Base-by-base conservation (phyloP, 1,284 basidiomycete species). In the Pterula multifida region DNA sequence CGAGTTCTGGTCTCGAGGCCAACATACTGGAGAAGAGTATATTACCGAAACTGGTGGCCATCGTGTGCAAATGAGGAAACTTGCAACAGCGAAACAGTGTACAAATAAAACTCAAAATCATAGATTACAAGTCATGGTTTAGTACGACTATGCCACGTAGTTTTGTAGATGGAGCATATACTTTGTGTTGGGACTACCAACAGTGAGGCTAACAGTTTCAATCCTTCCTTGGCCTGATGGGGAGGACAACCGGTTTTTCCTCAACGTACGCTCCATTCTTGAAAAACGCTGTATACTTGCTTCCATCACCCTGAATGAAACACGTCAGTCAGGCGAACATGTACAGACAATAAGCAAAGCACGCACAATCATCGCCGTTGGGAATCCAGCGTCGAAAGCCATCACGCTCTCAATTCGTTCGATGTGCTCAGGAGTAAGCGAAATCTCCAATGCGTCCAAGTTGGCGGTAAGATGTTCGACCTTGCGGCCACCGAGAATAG, bases 401-500 rank as follows among this genome's bases (percentile, higher is more conserved):
- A 49, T 12, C 50, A 56, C 47, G 45, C 52, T 49, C 36, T 56
- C 53, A 48, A 54, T 48, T 48, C 51, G 52, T 3, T 39, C 49
- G 47, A 67, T 60, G 21, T 66, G 63, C 26, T 59, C 64, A 19
- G 47, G 32, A n/a, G 57, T 57, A 19, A 68, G 55, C 17, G 53
- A 52, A 52, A 66, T 57, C 6, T 56, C 42, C 39, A 68, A 60
- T 3, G 60, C 64, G 42, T 62, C 54, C 49, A 68, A 58, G 58
- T 68, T 67, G 50, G 55, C 55, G 15, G 56, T 19, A 3, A 68
- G 54, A 26, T 68, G 63, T 50, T 58, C 56, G 17, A 64, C 54
- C 52, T 66, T 68, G 51, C 63, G 58, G 0, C 65, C 65, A 15
- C 66, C 65, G 36, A 65, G 52, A 45, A 65, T 57, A 2, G 63